Evolutionary conservation across 495 filamentous ascomycete species (phyloP).

Genomic region (Penicillium chermesinum): DNA sequence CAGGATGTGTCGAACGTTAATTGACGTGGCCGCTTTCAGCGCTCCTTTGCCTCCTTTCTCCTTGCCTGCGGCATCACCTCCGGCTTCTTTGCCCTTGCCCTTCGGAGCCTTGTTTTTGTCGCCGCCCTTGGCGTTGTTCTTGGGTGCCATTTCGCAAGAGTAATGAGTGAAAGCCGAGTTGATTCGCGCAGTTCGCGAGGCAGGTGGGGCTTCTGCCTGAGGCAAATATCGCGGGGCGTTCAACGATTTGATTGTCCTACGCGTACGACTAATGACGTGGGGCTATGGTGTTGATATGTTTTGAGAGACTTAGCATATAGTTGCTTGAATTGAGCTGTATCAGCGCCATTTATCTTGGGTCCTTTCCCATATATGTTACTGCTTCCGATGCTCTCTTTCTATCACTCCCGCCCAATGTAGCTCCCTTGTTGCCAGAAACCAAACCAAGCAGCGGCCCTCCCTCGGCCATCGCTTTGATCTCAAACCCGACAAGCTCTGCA

Average conservation of each 20-base stretch:
- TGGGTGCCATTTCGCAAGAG: constrained; percentile 42
- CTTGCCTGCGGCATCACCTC: constrained; percentile 27
- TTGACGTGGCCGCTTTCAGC: constrained; percentile 69
- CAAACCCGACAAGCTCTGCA: too few relatives aligned
- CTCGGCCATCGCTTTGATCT: too few relatives aligned
- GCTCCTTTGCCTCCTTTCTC: constrained; percentile 30
- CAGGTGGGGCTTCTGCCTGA: constrained; percentile 22
- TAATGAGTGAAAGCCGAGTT: background rate
- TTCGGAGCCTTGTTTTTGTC: constrained; percentile 34
- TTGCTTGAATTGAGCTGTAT: too few relatives aligned
- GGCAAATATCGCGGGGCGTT: constrained; percentile 12
- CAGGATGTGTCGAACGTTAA: constrained; percentile 87
- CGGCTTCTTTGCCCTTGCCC: constrained; percentile 46
- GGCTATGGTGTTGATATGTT: background rate
- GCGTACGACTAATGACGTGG: background rate
- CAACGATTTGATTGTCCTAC: background rate
- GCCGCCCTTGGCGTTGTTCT: constrained; percentile 48
- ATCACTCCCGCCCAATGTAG: too few relatives aligned
- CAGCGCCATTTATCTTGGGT: too few relatives aligned
- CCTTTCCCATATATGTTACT: too few relatives aligned
- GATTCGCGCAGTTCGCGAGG: background rate
- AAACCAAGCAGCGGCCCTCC: too few relatives aligned
- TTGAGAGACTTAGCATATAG: too few relatives aligned
- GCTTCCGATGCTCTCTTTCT: too few relatives aligned
- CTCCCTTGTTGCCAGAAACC: too few relatives aligned